Base-by-base conservation (phyloP, 2,329 filamentous ascomycete species). In the Bipolaris gigantea region DNA sequence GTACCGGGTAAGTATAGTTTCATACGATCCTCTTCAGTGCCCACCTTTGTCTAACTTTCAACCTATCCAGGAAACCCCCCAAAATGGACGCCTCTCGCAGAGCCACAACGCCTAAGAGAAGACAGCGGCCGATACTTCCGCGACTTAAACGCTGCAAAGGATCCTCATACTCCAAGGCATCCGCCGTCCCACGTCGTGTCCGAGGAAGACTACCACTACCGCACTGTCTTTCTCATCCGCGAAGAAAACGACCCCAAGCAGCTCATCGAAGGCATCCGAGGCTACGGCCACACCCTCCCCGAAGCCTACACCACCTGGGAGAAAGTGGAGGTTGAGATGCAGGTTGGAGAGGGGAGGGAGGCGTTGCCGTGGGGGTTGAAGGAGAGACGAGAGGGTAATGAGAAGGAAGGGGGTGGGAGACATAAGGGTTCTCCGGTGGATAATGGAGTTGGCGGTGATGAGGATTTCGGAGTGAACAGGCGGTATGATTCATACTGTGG, bases 281-380 rank as follows among this genome's bases (percentile, higher is more conserved):
- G 87, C 0, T 89, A 79, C 60, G 86, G 87, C 0, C 86, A 89
- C 60, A 80, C 83, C 0, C 90, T 90, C 59, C 85, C 84, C 0
- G 84, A 89, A 43, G 77, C 78, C 1, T 86, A 89, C 63, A 90
- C 88, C 0, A 83, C 78, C 0, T 89, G 86, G 21, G 21, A 63
- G 18, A 51, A 55, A 9, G 53, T 80, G 38, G 73, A 79, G 59
- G 56, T 79, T 7, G 65, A 73, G 18, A 60, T 50, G 16, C 71
- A 71, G 53, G 41, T 58, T 40, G 71, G 62, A 6, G 53, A 63
- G n/a, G 65, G 63, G 3, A 36, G 50, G 6, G 59, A 64, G 38
- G 66, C 63, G 8, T 54, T 76, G 23, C 64, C 70, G 30, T 15
- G 11, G 0, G 19, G 44, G 0, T 35, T 62, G 38, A 43, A 15